Percentiles rank a stretch among this genome's conserved stretches.
phyloP scores from a whole-genome alignment of 2,329 filamentous ascomycete species.

The Aspergillus sergii region DNA sequence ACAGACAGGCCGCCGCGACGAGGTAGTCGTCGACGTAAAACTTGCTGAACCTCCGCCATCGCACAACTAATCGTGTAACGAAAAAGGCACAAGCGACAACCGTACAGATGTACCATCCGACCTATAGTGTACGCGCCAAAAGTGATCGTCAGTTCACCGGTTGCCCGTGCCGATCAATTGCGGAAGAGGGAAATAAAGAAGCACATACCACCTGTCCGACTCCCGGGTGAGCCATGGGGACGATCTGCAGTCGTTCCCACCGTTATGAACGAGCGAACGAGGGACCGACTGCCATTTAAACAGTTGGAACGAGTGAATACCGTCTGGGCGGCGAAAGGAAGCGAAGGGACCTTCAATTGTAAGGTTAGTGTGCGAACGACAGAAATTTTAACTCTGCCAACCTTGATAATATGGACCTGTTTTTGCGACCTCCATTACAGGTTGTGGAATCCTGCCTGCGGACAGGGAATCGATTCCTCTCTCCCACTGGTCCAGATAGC shows the following conservation, averaged over 20 bases:
- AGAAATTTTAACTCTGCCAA: background rate
- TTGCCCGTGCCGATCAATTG: background rate
- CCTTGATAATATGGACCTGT: background rate
- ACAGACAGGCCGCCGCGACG: slow-evolving; percentile 13
- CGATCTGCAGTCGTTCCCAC: slow-evolving; percentile 1
- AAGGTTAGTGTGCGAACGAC: background rate
- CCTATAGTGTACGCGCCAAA: slow-evolving; percentile 6
- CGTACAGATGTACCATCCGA: slow-evolving; percentile 25
- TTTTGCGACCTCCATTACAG: background rate
- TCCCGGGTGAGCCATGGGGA: slow-evolving; percentile 19
- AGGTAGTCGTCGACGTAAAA: slow-evolving; percentile 23
- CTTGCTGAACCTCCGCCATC: slow-evolving; percentile 18
- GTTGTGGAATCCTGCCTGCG: background rate
- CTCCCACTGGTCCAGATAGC: background rate
- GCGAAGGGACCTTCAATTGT: background rate
- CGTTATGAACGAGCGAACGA: slow-evolving; percentile 1
- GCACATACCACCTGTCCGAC: slow-evolving; percentile 22
- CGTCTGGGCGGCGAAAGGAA: background rate
- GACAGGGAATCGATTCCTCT: background rate
- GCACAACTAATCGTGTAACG: slow-evolving; percentile 17
- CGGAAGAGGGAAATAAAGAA: background rate
- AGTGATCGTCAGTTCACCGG: background rate
- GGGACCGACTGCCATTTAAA: background rate
- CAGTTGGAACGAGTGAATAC: background rate
- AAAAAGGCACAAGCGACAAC: slow-evolving; percentile 19